Evolutionary conservation across 306 rosid species (phyloP).

Genomic region (Ammopiptanthus mongolicus): DNA sequence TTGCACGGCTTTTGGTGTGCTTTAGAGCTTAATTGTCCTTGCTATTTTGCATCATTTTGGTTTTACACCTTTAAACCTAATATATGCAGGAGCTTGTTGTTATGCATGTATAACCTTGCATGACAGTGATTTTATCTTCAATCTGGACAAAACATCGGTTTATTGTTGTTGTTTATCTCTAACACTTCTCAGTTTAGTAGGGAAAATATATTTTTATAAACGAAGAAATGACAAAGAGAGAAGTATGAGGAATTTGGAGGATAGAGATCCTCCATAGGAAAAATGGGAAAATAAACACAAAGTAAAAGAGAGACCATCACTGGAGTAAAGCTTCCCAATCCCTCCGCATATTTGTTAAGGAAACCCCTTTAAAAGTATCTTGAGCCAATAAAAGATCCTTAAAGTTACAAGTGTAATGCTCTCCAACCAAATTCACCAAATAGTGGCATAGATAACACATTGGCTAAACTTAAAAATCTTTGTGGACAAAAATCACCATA

Average conservation of each 20-base stretch:
- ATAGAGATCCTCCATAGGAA: background rate
- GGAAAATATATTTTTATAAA: background rate
- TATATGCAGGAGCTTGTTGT: conserved; percentile 9
- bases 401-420: background rate
- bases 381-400: background rate
- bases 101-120: conserved; percentile 6
- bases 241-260: background rate
- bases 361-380: background rate
- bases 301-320: background rate
- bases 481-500: background rate
- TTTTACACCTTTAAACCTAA: background rate
- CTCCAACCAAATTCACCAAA: background rate
- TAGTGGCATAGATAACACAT: background rate
- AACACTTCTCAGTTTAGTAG: background rate
- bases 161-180: background rate
- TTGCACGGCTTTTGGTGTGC: background rate
- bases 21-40: background rate
- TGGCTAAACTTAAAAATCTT: background rate
- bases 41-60: background rate
- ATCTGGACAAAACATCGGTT: background rate
- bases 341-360: conserved; percentile 6
- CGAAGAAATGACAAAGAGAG: background rate
- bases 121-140: background rate
- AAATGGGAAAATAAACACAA: background rate
- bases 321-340: background rate